Percentiles rank a stretch among this genome's conserved stretches.
phyloP scores from a whole-genome alignment of 2,329 filamentous ascomycete species.

The Sclerotiophoma versabilis region DNA sequence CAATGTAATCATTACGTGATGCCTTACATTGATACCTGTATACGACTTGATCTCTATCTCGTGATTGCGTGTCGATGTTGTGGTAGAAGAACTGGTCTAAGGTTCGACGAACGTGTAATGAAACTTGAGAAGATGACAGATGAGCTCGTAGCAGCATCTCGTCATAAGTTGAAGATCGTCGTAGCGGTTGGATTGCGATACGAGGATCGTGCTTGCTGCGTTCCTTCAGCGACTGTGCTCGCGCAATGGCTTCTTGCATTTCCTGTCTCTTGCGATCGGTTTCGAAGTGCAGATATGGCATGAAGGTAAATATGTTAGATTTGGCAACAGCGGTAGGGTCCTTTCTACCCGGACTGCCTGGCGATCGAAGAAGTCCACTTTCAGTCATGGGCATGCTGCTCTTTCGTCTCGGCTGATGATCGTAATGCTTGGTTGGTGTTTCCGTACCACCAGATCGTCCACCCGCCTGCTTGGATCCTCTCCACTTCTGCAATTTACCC shows the following conservation, averaged over 20 bases:
- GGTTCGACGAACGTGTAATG: slow-evolving; percentile 66
- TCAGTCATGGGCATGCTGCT: slow-evolving; percentile 34
- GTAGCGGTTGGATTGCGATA: slow-evolving; percentile 26
- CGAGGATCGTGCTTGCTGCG: slow-evolving; percentile 25
- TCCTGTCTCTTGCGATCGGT: slow-evolving; percentile 61
- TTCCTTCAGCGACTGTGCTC: slow-evolving; percentile 37
- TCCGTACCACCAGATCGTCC: slow-evolving; percentile 38
- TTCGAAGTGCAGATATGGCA: slow-evolving; percentile 72
- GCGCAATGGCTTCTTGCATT: slow-evolving; percentile 64
- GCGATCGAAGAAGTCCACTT: slow-evolving; percentile 40
- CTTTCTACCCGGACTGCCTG: slow-evolving; percentile 47
- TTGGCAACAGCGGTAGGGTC: slow-evolving; percentile 42
- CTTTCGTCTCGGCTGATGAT: slow-evolving; percentile 33
- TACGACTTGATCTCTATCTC: slow-evolving; percentile 70
- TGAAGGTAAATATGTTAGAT: slow-evolving; percentile 57
- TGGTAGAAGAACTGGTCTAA: slow-evolving; percentile 73
- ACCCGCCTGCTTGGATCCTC: slow-evolving; percentile 30
- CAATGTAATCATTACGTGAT: slow-evolving; percentile 44
- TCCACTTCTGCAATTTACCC: slow-evolving; percentile 41
- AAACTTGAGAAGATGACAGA: slow-evolving; percentile 54
- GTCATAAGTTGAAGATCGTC: slow-evolving; percentile 48
- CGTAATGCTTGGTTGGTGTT: slow-evolving; percentile 35
- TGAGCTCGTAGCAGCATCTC: slow-evolving; percentile 59
- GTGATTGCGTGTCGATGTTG: slow-evolving; percentile 65
- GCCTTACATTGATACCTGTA: slow-evolving; percentile 63